Percentiles rank a stretch among this genome's conserved stretches.
Evolutionary conservation across 23 red algal genomes (phyloP).

Genomic region (Gracilariopsis chorda): DNA sequence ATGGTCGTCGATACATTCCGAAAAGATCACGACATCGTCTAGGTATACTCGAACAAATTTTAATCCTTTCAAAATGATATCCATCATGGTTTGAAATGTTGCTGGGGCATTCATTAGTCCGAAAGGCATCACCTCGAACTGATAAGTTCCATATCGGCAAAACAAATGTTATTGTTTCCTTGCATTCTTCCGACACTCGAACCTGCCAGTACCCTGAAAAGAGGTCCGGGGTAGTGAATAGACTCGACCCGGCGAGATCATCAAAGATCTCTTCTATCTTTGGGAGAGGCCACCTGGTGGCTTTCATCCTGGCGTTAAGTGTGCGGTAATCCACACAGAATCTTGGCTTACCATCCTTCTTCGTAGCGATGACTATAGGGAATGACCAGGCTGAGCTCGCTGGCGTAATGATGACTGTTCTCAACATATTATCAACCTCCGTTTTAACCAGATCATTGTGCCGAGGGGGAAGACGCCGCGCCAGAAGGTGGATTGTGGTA

Average conservation of each 20-base stretch:
- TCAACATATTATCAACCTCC: background rate
- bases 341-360: slow-evolving; percentile 8
- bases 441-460: background rate
- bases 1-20: background rate
- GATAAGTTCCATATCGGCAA: background rate
- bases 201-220: background rate
- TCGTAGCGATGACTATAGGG: slow-evolving; percentile 11
- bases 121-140: slow-evolving; percentile 19
- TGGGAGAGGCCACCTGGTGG: background rate
- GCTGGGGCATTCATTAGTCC: slow-evolving; percentile 1
- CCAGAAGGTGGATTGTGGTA: background rate
- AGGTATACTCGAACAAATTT: background rate
- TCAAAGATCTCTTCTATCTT: background rate
- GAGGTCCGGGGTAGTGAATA: background rate
- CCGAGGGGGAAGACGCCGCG: background rate
- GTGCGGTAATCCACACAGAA: slow-evolving; percentile 27
- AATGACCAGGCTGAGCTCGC: background rate
- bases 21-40: background rate
- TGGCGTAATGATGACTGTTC: background rate
- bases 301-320: background rate
- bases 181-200: background rate
- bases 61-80: background rate
- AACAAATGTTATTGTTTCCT: slow-evolving; percentile 1
- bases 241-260: background rate
- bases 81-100: slow-evolving; percentile 5